Percentiles rank a stretch among this genome's conserved stretches.
These are phyloP conservation scores for Biscogniauxia sp. DNA, from an alignment of 2,329 filamentous ascomycete genomes.

Conservation along the genomic window DNA sequence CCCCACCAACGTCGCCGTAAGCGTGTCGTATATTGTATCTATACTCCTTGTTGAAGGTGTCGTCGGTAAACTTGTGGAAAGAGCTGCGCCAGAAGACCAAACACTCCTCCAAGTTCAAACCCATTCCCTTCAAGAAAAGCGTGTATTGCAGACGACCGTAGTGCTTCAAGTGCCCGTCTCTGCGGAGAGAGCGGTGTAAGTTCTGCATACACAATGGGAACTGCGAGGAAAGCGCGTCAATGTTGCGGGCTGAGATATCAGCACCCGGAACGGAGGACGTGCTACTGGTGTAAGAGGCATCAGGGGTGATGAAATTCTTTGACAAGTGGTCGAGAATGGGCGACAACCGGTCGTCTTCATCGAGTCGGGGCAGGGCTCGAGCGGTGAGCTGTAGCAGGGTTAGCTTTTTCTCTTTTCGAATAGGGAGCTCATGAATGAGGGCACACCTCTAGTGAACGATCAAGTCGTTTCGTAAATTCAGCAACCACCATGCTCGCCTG, in stretches of 20 bases:
- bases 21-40: slow-evolving; percentile 93
- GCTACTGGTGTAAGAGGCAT: slow-evolving; percentile 72
- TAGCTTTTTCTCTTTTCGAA: slow-evolving; percentile 2
- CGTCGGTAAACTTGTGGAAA: slow-evolving; percentile 86
- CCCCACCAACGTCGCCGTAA: slow-evolving; percentile 94
- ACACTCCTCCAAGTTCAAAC: slow-evolving; percentile 86
- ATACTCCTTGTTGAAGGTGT: slow-evolving; percentile 97
- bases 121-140: slow-evolving; percentile 94
- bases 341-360: slow-evolving; percentile 89
- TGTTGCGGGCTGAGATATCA: slow-evolving; percentile 72
- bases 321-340: slow-evolving; percentile 74
- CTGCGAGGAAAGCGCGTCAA: slow-evolving; percentile 76
- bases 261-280: slow-evolving; percentile 65
- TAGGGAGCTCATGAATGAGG: slow-evolving; percentile 4
- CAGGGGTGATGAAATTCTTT: slow-evolving; percentile 91
- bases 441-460: slow-evolving; percentile 76
- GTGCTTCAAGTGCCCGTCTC: slow-evolving; percentile 90
- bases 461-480: slow-evolving; percentile 78
- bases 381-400: slow-evolving; percentile 65
- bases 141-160: slow-evolving; percentile 92
- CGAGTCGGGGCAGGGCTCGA: slow-evolving; percentile 84
- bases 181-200: slow-evolving; percentile 79
- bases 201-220: slow-evolving; percentile 95
- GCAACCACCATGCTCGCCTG: slow-evolving; percentile 86
- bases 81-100: slow-evolving; percentile 85